Conservation (phyloP, 768 basidiomycete species). For the Tulasnella sp. region DNA sequence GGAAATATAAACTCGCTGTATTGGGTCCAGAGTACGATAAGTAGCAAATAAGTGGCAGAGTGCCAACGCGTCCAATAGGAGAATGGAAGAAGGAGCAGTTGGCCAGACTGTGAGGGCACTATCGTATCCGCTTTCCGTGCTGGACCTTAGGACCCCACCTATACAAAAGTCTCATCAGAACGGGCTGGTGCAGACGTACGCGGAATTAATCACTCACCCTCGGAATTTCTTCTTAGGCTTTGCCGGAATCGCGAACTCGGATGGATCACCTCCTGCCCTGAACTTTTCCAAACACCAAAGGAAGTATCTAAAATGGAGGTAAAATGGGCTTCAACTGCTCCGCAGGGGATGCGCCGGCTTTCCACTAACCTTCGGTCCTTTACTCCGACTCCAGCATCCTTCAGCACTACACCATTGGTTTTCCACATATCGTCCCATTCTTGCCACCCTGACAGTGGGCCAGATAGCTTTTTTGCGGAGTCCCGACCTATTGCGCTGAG, state of each 20-base stretch:
- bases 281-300: constrained; percentile 86
- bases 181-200: constrained; percentile 25
- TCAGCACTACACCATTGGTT: constrained; percentile 59
- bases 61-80: background rate
- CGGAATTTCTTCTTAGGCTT: constrained; percentile 76
- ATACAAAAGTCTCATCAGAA: constrained; percentile 3
- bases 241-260: constrained; percentile 65
- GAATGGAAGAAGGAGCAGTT: background rate
- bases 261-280: constrained; percentile 57
- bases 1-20: background rate
- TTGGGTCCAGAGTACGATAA: background rate
- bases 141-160: constrained; percentile 79
- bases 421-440: constrained; percentile 78
- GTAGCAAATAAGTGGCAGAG: background rate
- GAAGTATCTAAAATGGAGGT: constrained; percentile 62
- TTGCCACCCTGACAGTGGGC: constrained; percentile 44
- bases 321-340: background rate
- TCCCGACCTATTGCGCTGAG: constrained; percentile 74
- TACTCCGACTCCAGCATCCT: constrained; percentile 65
- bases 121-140: constrained; percentile 67
- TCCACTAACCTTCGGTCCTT: constrained; percentile 67
- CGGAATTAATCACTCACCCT: constrained; percentile 58
- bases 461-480: constrained; percentile 63
- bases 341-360: background rate
- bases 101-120: background rate